Percentiles rank a stretch among this genome's conserved stretches.
Conservation (phyloP, 371 early-diverging fungal species). For the Mortierella sp. region DNA sequence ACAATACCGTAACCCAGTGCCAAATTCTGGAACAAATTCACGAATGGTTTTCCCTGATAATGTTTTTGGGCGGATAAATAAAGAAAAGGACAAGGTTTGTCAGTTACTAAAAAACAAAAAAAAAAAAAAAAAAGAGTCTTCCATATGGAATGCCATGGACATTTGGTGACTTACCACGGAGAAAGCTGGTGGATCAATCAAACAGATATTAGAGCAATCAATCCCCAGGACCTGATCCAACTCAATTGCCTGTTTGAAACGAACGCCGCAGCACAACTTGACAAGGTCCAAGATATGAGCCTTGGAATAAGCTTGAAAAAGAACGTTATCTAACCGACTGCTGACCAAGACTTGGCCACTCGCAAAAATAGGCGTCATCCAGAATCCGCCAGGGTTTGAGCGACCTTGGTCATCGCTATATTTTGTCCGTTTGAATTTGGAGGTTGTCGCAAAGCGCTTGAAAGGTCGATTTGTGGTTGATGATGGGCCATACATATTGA, state of each 20-base stretch:
- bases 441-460: neutral
- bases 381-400: slow-evolving; percentile 7
- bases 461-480: neutral
- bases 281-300: slow-evolving; percentile 64
- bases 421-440: neutral
- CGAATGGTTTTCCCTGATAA: slow-evolving; percentile 54
- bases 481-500: slow-evolving; percentile 49
- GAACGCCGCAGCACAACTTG: slow-evolving; percentile 65
- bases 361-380: slow-evolving; percentile 62
- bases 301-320: slow-evolving; percentile 64
- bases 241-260: slow-evolving; percentile 52
- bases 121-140: too few species aligned
- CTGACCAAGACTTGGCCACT: slow-evolving; percentile 64
- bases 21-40: slow-evolving; percentile 57
- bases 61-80: too few species aligned
- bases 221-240: slow-evolving; percentile 45
- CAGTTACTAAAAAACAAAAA: too few species aligned
- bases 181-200: slow-evolving; percentile 51
- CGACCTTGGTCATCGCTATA: neutral
- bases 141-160: too few species aligned
- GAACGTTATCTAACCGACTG: slow-evolving; percentile 59
- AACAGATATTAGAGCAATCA: slow-evolving; percentile 55
- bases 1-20: slow-evolving; percentile 58
- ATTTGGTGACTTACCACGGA: slow-evolving; percentile 41
- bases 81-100: neutral